phyloP scores from a whole-genome alignment of 257 asterid genomes.

The Nicotiana benthamiana region DNA sequence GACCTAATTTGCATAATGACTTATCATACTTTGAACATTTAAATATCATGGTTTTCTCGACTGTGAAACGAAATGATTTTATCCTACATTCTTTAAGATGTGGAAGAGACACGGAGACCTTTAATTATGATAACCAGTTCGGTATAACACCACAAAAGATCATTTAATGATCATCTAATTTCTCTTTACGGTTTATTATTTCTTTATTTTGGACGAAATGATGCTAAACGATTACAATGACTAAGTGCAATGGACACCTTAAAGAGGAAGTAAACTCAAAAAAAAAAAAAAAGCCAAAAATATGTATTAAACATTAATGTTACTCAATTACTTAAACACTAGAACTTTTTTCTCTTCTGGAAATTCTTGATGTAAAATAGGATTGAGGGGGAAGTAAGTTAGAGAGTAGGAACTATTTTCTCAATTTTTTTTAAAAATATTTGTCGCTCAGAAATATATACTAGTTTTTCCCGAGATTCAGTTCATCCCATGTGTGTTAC shows the following conservation, averaged over 20 bases:
- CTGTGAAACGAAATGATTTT: slow-evolving; percentile 2
- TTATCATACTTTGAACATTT: not conserved
- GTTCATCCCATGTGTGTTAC: slow-evolving; percentile 6
- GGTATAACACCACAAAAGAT: not conserved
- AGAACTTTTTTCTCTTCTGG: not conserved
- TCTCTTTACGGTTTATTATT: slow-evolving; percentile 1
- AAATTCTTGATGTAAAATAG: not conserved
- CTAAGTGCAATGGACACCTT: not conserved
- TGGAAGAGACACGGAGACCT: not conserved
- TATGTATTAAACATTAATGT: not conserved
- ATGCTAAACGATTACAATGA: not conserved
- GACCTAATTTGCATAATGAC: not conserved
- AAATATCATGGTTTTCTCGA: not conserved
- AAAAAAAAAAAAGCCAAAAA: not conserved
- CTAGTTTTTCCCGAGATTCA: not conserved
- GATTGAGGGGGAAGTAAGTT: not conserved
- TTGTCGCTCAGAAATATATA: not conserved
- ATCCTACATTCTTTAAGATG: not conserved
- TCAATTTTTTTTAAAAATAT: not conserved
- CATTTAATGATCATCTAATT: not conserved
- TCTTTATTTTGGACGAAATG: not conserved
- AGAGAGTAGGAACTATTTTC: not conserved
- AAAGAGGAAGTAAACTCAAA: not conserved
- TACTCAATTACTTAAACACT: not conserved
- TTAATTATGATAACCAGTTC: not conserved